Percentiles rank a stretch among this genome's conserved stretches.
phyloP scores from a whole-genome alignment of 176 grass and related monocot species.

The Rhynchospora tenuis region DNA sequence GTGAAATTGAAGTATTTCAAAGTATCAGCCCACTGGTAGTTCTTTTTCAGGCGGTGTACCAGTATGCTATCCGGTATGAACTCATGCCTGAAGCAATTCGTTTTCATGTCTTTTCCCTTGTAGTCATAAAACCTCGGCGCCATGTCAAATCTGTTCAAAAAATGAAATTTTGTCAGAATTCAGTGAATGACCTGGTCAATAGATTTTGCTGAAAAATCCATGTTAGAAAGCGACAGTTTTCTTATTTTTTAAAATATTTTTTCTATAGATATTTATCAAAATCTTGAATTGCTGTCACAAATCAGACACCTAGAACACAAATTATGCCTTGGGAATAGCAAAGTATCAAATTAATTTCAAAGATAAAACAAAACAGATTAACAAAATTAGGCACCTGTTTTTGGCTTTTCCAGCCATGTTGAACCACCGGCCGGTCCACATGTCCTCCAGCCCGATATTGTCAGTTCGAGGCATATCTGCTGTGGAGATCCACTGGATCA shows the following conservation, averaged over 20 bases:
- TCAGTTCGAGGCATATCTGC: constrained; percentile 38
- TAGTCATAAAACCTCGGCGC: constrained; percentile 66
- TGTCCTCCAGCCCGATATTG: constrained; percentile 52
- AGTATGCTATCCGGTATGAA: constrained; percentile 71
- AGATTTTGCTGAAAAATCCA: neutral
- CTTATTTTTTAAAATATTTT: neutral
- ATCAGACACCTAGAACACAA: neutral
- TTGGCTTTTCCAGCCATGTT: constrained; percentile 60
- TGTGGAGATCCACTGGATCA: constrained; percentile 54
- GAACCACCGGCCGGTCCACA: constrained; percentile 68
- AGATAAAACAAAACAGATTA: neutral
- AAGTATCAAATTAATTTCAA: neutral
- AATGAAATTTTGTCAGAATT: neutral
- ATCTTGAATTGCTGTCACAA: neutral
- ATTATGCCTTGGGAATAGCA: neutral
- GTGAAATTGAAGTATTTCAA: constrained; percentile 65
- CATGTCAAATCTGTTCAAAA: constrained; percentile 21
- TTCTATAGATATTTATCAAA: neutral
- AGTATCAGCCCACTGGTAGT: constrained; percentile 48
- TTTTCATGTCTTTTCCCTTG: constrained; percentile 15
- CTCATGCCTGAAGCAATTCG: constrained; percentile 66
- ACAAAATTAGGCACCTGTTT: constrained; percentile 31
- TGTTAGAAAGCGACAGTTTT: neutral
- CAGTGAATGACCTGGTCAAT: neutral
- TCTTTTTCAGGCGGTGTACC: constrained; percentile 72